phyloP scores from a whole-genome alignment of 192 early-diverging fungal genomes.

The Physocladia obscura region DNA sequence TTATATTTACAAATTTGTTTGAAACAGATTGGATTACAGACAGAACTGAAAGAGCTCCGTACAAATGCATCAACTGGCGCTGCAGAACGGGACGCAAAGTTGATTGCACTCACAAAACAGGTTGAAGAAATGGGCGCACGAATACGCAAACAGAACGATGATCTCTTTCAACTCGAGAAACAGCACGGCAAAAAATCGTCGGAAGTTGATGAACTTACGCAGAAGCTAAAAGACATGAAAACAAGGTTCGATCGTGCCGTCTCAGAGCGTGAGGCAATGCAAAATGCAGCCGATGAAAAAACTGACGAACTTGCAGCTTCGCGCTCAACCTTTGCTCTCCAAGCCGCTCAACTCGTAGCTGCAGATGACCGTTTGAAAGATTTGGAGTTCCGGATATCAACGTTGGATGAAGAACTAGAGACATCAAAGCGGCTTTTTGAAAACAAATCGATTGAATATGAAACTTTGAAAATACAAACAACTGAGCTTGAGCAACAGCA shows the following conservation, averaged over 20 bases:
- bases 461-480: conserved; percentile 39
- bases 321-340: conserved; percentile 19
- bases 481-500: conserved; percentile 53
- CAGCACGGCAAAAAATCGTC: conserved; percentile 11
- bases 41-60: conserved; percentile 27
- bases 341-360: conserved; percentile 27
- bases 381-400: conserved; percentile 41
- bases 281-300: conserved; percentile 1
- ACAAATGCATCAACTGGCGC: conserved; percentile 21
- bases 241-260: conserved; percentile 19
- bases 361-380: conserved; percentile 32
- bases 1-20: not conserved
- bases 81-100: conserved; percentile 40
- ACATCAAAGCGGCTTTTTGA: conserved; percentile 54
- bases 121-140: conserved; percentile 47
- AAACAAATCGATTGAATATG: conserved; percentile 52
- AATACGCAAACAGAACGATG: conserved; percentile 37
- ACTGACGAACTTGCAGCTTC: conserved; percentile 18
- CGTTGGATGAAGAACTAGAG: conserved; percentile 52
- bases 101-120: conserved; percentile 43
- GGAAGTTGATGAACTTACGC: not conserved
- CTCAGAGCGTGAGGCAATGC: conserved; percentile 9
- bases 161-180: conserved; percentile 25
- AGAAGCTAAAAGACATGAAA: conserved; percentile 27
- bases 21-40: not conserved